Evolutionary conservation across 2,329 filamentous ascomycete species (phyloP).

Genomic region (Ceratocystis ficicola): DNA sequence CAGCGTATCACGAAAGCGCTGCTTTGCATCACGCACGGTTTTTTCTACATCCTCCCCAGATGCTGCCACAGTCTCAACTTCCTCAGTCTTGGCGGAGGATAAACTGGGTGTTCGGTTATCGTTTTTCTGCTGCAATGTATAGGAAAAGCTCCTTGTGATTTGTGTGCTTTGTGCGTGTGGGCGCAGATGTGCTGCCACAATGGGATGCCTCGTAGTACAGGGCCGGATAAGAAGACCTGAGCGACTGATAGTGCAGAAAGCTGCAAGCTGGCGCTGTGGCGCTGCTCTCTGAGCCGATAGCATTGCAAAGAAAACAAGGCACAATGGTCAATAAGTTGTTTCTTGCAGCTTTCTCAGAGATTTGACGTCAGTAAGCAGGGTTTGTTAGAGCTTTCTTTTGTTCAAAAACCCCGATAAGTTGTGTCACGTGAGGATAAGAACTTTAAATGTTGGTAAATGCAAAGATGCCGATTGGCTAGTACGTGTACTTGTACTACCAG

Average conservation of each 20-base stretch:
- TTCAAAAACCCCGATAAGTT: constrained; percentile 2
- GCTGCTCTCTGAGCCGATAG: constrained; percentile 10
- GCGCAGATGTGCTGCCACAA: background rate
- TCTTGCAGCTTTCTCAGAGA: background rate
- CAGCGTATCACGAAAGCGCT: constrained; percentile 63
- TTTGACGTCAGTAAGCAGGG: background rate
- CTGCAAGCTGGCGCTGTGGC: constrained; percentile 1
- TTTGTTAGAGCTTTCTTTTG: constrained; percentile 15
- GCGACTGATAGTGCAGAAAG: background rate
- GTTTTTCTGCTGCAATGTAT: background rate
- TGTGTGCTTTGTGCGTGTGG: too few relatives aligned
- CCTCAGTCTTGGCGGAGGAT: background rate
- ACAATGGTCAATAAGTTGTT: background rate
- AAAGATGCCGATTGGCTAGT: constrained; percentile 8
- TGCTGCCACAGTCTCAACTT: background rate
- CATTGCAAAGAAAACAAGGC: constrained; percentile 6
- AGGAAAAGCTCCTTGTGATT: constrained; percentile 4
- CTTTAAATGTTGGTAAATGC: constrained; percentile 7
- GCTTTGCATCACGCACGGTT: constrained; percentile 57
- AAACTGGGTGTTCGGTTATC: background rate
- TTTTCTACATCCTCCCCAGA: constrained; percentile 39
- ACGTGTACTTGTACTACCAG: background rate
- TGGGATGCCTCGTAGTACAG: background rate
- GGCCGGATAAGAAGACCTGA: background rate
- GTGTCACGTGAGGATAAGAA: constrained; percentile 20